A percentile compares a stretch with the other conserved stretches of the same genome.
Conservation (phyloP, 1,284 basidiomycete genomes). For the Cronartium ribicola region DNA sequence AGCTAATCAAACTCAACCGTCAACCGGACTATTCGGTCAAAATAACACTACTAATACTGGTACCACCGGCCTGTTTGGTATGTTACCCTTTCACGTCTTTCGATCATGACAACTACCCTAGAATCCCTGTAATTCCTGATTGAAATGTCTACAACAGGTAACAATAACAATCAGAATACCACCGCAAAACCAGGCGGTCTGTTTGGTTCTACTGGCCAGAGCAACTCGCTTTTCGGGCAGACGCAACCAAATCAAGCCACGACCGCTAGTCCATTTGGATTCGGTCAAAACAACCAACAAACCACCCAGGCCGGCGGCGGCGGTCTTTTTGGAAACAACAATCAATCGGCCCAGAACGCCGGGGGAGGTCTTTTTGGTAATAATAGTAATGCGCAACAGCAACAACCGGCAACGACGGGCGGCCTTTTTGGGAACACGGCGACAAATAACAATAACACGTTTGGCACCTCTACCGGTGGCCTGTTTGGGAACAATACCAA, state of each 20-base stretch:
- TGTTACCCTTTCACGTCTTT: background rate
- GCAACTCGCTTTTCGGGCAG: conserved; percentile 35
- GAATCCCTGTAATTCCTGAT: background rate
- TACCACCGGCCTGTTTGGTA: conserved; percentile 8
- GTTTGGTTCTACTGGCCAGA: conserved; percentile 25
- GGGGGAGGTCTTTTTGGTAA: conserved; percentile 47
- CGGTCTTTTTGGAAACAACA: conserved; percentile 37
- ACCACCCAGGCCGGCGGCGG: background rate
- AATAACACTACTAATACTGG: conserved; percentile 1
- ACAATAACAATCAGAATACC: conserved; percentile 40
- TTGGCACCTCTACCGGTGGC: conserved; percentile 45
- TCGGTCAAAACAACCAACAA: conserved; percentile 39
- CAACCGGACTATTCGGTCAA: background rate
- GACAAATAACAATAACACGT: conserved; percentile 45
- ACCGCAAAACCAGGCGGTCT: conserved; percentile 36
- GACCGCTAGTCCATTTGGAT: conserved; percentile 20
- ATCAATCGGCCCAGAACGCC: conserved; percentile 40
- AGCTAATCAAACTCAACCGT: background rate
- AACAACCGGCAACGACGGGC: conserved; percentile 44
- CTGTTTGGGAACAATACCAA: conserved; percentile 48
- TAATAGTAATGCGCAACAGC: conserved; percentile 43
- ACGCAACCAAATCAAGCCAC: conserved; percentile 9
- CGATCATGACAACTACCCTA: background rate
- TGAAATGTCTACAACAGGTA: background rate
- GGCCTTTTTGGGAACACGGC: conserved; percentile 45